Percentiles rank a stretch among this genome's conserved stretches.
These are phyloP conservation scores for Mentha longifolia DNA, from an alignment of 257 asterid genomes.

Conservation along the genomic window DNA sequence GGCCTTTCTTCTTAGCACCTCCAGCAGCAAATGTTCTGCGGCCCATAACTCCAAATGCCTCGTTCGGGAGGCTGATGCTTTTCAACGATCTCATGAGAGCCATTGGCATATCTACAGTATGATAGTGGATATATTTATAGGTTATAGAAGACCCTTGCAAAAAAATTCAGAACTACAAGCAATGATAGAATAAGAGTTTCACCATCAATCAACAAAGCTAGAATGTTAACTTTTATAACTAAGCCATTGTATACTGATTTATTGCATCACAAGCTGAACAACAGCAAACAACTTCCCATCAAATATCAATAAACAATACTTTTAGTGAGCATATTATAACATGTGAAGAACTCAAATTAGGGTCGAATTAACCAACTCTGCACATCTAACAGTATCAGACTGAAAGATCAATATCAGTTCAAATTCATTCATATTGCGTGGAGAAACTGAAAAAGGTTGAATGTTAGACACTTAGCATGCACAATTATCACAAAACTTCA, in stretches of 20 bases:
- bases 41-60: conserved; percentile 46
- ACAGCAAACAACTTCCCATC: neutral
- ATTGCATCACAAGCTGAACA: neutral
- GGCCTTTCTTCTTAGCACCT: conserved; percentile 82
- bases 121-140: neutral
- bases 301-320: neutral
- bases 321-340: neutral
- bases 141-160: neutral
- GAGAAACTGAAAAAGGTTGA: too few species aligned
- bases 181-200: neutral
- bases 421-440: too few species aligned
- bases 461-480: neutral
- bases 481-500: neutral
- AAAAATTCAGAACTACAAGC: conserved; percentile 2
- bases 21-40: conserved; percentile 81
- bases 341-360: neutral
- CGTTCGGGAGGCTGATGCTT: conserved; percentile 47
- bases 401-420: neutral
- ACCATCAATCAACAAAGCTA: neutral
- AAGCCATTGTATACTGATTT: too few species aligned
- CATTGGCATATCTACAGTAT: conserved; percentile 50
- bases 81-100: conserved; percentile 47
- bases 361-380: neutral
- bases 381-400: neutral
- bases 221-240: neutral